phyloP scores from a whole-genome alignment of 2,329 filamentous ascomycete genomes.

The Hortaea sp. region DNA sequence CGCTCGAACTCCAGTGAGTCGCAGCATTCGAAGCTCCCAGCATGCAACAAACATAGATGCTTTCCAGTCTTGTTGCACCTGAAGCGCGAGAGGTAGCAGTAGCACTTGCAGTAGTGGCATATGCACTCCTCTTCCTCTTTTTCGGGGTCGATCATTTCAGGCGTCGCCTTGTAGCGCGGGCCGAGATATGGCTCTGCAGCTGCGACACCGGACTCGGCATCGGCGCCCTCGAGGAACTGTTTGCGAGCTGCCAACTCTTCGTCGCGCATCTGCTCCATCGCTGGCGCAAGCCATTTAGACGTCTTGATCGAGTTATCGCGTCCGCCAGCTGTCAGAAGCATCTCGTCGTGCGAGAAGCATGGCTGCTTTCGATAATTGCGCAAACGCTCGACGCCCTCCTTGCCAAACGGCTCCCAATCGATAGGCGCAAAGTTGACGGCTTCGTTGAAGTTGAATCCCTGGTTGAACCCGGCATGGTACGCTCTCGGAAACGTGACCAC shows the following conservation, averaged over 20 bases:
- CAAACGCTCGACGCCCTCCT: slow-evolving; percentile 73
- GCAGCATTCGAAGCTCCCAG: slow-evolving; percentile 73
- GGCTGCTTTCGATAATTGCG: slow-evolving; percentile 83
- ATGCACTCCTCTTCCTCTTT: slow-evolving; percentile 87
- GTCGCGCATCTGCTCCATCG: slow-evolving; percentile 65
- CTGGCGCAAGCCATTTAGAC: slow-evolving; percentile 88
- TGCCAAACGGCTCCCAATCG: slow-evolving; percentile 91
- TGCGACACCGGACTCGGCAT: slow-evolving; percentile 33
- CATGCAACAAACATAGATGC: slow-evolving; percentile 71
- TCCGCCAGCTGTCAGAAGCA: slow-evolving; percentile 81
- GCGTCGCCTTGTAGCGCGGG: slow-evolving; percentile 37
- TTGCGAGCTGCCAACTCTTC: slow-evolving; percentile 62
- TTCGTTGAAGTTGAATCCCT: slow-evolving; percentile 97
- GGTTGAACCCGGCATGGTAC: slow-evolving; percentile 96
- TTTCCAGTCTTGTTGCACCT: slow-evolving; percentile 74
- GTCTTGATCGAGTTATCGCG: slow-evolving; percentile 73
- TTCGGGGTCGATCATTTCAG: slow-evolving; percentile 55
- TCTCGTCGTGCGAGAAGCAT: slow-evolving; percentile 94
- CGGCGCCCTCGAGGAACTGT: slow-evolving; percentile 50
- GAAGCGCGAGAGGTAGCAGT: slow-evolving; percentile 83
- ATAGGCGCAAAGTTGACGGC: slow-evolving; percentile 93
- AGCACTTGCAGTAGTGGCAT: slow-evolving; percentile 84
- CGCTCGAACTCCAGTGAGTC: slow-evolving; percentile 56
- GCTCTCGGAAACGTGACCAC: slow-evolving; percentile 95
- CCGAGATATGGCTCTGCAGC: slow-evolving; percentile 20